Percentiles rank a stretch among this genome's conserved stretches.
phyloP scores from a whole-genome alignment of 495 filamentous ascomycete genomes.

The Choiromyces venosus region DNA sequence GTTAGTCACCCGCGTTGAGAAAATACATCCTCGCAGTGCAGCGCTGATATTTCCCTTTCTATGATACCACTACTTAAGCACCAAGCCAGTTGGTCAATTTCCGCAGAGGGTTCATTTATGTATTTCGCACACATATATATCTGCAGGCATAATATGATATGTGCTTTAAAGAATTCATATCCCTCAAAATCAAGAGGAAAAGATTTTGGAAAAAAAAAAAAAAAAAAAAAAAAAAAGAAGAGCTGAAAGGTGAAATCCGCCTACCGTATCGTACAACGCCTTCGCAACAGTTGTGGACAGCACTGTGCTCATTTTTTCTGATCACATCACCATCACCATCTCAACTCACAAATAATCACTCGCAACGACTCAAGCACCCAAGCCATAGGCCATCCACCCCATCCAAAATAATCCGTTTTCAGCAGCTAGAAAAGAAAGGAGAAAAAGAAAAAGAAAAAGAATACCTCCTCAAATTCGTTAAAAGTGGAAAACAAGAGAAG shows the following conservation, averaged over 20 bases:
- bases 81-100: not conserved
- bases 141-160: not conserved
- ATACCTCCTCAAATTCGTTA: not conserved
- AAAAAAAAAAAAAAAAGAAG: not conserved
- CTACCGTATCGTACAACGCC: conserved; percentile 1
- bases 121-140: not conserved
- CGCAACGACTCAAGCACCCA: conserved; percentile 4
- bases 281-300: not conserved
- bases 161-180: not conserved
- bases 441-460: conserved; percentile 5
- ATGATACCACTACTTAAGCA: not conserved
- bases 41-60: not conserved
- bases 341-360: conserved; percentile 20
- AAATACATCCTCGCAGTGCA: not conserved
- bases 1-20: not conserved
- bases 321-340: conserved; percentile 1
- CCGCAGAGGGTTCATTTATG: not conserved
- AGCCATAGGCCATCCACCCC: not conserved
- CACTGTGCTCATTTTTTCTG: not conserved
- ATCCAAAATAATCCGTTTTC: conserved; percentile 3
- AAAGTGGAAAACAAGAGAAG: not conserved
- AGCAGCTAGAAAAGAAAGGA: not conserved
- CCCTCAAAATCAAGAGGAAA: not conserved
- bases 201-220: too few relatives aligned
- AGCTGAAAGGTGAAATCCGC: not conserved